A percentile compares a stretch with the other conserved stretches of the same genome.
Conservation (phyloP, 2,329 filamentous ascomycete species). For the Beauveria sp. region DNA sequence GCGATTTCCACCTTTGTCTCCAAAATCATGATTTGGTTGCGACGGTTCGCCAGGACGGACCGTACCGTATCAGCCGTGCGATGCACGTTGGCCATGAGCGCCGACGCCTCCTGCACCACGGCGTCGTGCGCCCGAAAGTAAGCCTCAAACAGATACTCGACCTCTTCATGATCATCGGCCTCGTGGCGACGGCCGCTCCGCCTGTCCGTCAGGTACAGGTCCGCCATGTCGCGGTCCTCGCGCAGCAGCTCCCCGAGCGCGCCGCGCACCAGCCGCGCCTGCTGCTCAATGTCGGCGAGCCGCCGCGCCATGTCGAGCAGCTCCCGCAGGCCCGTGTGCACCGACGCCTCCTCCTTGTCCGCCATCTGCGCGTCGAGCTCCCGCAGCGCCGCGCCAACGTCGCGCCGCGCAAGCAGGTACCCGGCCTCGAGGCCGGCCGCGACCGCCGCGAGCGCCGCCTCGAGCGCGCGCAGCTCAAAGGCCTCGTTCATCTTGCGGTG, state of each 20-base stretch:
- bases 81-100: constrained; percentile 21
- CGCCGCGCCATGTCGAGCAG: constrained; percentile 22
- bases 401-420: constrained; percentile 18
- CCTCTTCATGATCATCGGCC: constrained; percentile 25
- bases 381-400: constrained; percentile 10
- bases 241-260: constrained; percentile 26
- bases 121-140: constrained; percentile 28
- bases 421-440: constrained; percentile 26
- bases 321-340: constrained; percentile 19
- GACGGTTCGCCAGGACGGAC: constrained; percentile 25
- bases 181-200: constrained; percentile 21
- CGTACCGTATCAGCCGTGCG: constrained; percentile 26
- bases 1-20: constrained; percentile 28
- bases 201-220: constrained; percentile 28
- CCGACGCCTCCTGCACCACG: constrained; percentile 22
- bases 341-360: constrained; percentile 15
- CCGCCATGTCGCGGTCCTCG: constrained; percentile 28
- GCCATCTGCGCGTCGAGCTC: constrained; percentile 7
- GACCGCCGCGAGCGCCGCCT: constrained; percentile 26
- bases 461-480: constrained; percentile 28
- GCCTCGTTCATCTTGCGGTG: constrained; percentile 18
- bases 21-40: constrained; percentile 32
- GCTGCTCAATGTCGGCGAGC: constrained; percentile 23
- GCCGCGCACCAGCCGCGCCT: constrained; percentile 24
- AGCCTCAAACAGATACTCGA: constrained; percentile 30